Base-by-base conservation (phyloP, 805 yeast species). In the Debaryomyces tyrocola region DNA sequence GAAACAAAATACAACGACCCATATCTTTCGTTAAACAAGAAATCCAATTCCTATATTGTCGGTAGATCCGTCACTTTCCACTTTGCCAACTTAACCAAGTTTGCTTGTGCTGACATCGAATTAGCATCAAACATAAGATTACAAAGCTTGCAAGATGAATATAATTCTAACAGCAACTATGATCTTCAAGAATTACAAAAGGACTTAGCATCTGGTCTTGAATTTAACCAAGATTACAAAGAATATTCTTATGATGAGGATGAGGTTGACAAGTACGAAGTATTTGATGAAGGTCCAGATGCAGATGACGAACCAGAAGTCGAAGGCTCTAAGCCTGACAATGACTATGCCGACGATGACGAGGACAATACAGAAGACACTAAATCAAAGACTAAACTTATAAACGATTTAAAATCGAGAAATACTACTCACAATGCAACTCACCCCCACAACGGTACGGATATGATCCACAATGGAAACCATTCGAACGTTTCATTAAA, bases 1-100 rank as follows among this genome's bases (percentile, higher is more conserved):
- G 85, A 83, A 63, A 69, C 80, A 24, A 72, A 74, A 48, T 86
- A 82, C 61, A 66, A 73, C 48, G 91, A 86, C 58, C 85, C 84
- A 6, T 85, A 76, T 62, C 62, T 86, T 44, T 83, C 90, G 0
- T 74, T 85, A 62, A 75, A 82, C 56, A 77, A 78, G 33, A 62
- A 66, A 40, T 73, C 80, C 40, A 75, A 77, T 38, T 75, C 87
- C n/a, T 80, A 75, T 56, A 71, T 85, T 55, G 79, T 84, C 48
- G 84, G 83, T 17, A 73, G 67, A 48, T 74, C 88, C 2, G 64
- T 83, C 44, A 77, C 73, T 41, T 72, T 84, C 54, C 87, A 84
- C 60, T 78, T 66, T 61, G 76, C 77, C 40, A 73, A 81, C 58
- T 62, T 74, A 57, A 78, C 80, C 37, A 78, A 71, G 52, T 74